These are phyloP conservation scores for Sarocladium kiliense DNA, from an alignment of 2,329 filamentous ascomycete species.

Conservation along the genomic window DNA sequence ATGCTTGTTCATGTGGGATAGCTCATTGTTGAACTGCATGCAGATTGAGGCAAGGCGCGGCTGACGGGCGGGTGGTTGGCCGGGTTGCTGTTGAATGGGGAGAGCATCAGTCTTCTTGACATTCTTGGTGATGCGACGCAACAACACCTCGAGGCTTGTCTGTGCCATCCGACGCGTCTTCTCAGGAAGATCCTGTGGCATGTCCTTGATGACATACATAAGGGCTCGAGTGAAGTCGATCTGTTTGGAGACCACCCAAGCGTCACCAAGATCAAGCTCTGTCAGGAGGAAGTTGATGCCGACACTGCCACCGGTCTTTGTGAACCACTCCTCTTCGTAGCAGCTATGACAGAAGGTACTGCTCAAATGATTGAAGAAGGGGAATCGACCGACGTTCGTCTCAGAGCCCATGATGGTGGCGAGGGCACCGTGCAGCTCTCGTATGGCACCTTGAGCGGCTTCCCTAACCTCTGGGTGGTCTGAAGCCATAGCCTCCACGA, in stretches of 20 bases:
- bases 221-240: conserved; percentile 86
- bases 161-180: conserved; percentile 81
- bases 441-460: conserved; percentile 72
- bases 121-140: conserved; percentile 72
- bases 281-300: conserved; percentile 87
- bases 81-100: conserved; percentile 30
- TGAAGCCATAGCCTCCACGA: conserved; percentile 84
- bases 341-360: conserved; percentile 89
- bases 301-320: conserved; percentile 85
- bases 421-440: conserved; percentile 71
- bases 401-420: conserved; percentile 73
- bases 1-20: conserved; percentile 93
- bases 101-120: conserved; percentile 69
- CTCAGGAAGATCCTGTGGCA: conserved; percentile 88
- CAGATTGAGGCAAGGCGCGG: conserved; percentile 72
- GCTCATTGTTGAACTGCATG: conserved; percentile 77
- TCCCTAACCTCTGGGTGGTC: conserved; percentile 77
- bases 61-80: conserved; percentile 41
- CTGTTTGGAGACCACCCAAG: conserved; percentile 78
- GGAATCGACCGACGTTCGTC: conserved; percentile 66
- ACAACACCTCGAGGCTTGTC: conserved; percentile 72
- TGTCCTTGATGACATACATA: conserved; percentile 97
- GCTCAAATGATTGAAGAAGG: conserved; percentile 79
- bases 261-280: conserved; percentile 75
- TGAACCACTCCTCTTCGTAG: conserved; percentile 98